phyloP scores from a whole-genome alignment of 768 basidiomycete genomes.

The Agaricus sinodeliciosus region DNA sequence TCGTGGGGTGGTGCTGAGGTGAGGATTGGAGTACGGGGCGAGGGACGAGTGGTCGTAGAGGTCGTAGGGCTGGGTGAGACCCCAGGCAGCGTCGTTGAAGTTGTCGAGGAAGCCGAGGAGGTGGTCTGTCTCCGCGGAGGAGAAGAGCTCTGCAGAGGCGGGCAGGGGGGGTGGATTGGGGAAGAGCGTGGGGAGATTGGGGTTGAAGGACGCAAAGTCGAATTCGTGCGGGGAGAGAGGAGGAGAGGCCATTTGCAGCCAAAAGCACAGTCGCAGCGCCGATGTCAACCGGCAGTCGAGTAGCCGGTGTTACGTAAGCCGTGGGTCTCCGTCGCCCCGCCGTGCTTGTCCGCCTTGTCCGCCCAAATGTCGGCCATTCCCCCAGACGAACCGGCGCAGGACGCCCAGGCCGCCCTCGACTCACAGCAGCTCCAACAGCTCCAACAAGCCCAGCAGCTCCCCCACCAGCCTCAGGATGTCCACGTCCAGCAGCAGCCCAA shows the following conservation, averaged over 20 bases:
- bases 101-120: conserved; percentile 79
- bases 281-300: conserved; percentile 8
- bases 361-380: conserved; percentile 66
- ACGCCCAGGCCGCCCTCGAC: conserved; percentile 49
- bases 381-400: conserved; percentile 60
- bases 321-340: conserved; percentile 19
- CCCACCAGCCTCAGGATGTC: conserved; percentile 18
- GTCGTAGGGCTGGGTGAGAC: conserved; percentile 15
- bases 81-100: conserved; percentile 27
- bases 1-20: conserved; percentile 36
- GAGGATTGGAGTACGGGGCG: conserved; percentile 42
- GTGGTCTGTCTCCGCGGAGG: conserved; percentile 70
- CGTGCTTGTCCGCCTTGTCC: conserved; percentile 22
- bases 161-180: conserved; percentile 58
- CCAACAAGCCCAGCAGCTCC: conserved; percentile 24
- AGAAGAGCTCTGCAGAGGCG: conserved; percentile 72
- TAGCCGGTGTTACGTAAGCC: conserved; percentile 8
- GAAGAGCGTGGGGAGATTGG: conserved; percentile 50
- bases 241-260: conserved; percentile 33
- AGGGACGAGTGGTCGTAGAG: conserved; percentile 22
- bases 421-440: conserved; percentile 53
- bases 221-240: conserved; percentile 63
- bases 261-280: conserved; percentile 14
- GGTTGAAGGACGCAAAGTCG: conserved; percentile 59
- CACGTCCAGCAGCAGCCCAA: conserved; percentile 21